Evolutionary conservation across 176 grass and related monocot genomes (phyloP), one percentile per base, ranked within the genome.

Genomic region (Oryza coarctata): DNA sequence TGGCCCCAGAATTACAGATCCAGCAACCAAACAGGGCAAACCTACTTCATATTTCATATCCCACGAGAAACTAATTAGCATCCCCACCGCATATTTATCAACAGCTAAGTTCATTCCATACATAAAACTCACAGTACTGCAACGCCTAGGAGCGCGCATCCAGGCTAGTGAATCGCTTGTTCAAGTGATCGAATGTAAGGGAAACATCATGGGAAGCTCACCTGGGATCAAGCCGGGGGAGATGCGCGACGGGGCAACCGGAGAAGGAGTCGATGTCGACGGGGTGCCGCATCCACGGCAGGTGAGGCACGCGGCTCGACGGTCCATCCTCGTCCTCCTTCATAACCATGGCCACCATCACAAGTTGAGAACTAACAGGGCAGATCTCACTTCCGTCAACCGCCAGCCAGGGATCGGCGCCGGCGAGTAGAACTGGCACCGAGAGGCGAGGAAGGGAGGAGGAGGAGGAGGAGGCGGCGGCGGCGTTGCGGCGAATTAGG

Each of bases 231-330:
- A 94, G 84, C 64, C 63, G 83, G 15, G 87, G 92, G 20, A 91
- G 78, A 22, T 71, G 47, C 12, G n/a, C 11, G 12, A 89, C 70
- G 70, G 87, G 87, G 70, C 84, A 71, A 2, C 82, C 89, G 31
- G 90, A 86, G 75, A 89, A 91, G 73, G 55, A 62, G 36, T 94
- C 87, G 64, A 91, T 87, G 77, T 94, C 80, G 20, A 91, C 89
- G 8, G 87, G 70, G 64, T 33, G 31, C 52, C 92, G 86, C 92
- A 94, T 94, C 92, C 89, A 94, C 52, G 87, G 84, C 44, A 89
- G 57, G 89, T 94, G 92, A 5, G 89, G 89, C 67, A 89, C 87
- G 22, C 78, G 73, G 73, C 82, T 81, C 18, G 30, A 11, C 5
- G 75, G 47, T 8, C 9, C 86, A 49, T 75, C 87, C 22, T 65